These are phyloP conservation scores for Tagetes erecta DNA, from an alignment of 129 eudicot species.

Conservation along the genomic window DNA sequence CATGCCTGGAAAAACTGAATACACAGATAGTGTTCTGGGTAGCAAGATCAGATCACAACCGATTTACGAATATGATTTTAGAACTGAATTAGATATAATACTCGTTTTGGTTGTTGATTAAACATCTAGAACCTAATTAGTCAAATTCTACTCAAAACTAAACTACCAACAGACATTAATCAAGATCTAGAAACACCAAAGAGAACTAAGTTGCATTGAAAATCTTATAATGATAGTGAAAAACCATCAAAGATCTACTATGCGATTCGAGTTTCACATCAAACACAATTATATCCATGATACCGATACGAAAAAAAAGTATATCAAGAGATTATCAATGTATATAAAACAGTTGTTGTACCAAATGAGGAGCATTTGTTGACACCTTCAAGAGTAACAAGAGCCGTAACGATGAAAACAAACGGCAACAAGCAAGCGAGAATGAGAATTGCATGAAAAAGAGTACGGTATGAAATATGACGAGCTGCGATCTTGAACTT, in stretches of 20 bases:
- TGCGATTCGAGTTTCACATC: slow-evolving; percentile 1
- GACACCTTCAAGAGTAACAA: slow-evolving; percentile 99
- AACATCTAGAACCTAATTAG: slow-evolving; percentile 5
- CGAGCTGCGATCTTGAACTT: slow-evolving; percentile 98
- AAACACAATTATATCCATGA: slow-evolving; percentile 18
- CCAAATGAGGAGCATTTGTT: slow-evolving; percentile 94
- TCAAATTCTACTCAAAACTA: background rate
- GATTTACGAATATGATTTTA: background rate
- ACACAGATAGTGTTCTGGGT: background rate
- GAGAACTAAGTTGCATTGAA: background rate
- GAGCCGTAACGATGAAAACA: slow-evolving; percentile 88
- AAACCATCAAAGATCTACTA: slow-evolving; percentile 21
- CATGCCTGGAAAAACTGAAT: background rate
- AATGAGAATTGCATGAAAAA: slow-evolving; percentile 80
- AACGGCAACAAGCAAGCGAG: slow-evolving; percentile 89
- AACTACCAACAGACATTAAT: slow-evolving; percentile 21
- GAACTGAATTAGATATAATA: background rate
- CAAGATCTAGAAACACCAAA: slow-evolving; percentile 22
- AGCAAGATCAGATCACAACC: slow-evolving; percentile 25
- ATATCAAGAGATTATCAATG: slow-evolving; percentile 16
- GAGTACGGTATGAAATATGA: slow-evolving; percentile 83
- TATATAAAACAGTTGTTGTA: slow-evolving; percentile 27
- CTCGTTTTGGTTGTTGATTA: background rate
- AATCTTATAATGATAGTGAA: background rate
- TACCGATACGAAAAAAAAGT: background rate